phyloP scores from a whole-genome alignment of 257 asterid species.

The Penstemon eatonii region DNA sequence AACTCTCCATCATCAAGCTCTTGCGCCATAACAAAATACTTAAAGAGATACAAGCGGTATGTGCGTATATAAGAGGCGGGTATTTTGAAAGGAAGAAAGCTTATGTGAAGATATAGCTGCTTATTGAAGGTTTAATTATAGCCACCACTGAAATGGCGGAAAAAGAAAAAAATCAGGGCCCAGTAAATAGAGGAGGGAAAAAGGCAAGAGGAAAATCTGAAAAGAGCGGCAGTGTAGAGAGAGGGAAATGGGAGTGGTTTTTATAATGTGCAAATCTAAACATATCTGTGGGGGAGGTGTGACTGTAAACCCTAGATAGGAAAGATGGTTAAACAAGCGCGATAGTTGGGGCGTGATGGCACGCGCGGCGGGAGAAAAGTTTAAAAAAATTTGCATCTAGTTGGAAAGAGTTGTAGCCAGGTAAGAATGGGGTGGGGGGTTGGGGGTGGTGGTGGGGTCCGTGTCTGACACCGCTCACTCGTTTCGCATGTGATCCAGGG shows the following conservation, averaged over 20 bases:
- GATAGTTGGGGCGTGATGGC: background rate
- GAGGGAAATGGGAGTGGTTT: constrained; percentile 8
- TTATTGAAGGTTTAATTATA: constrained; percentile 42
- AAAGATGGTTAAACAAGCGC: too few relatives aligned
- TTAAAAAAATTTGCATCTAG: background rate
- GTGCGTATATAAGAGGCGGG: constrained; percentile 12
- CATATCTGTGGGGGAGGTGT: background rate
- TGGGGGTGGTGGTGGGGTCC: constrained; percentile 31
- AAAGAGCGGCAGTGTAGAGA: constrained; percentile 22
- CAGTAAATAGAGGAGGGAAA: constrained; percentile 21
- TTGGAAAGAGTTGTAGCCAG: constrained; percentile 55
- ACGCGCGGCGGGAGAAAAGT: constrained; percentile 33
- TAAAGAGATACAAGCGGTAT: background rate
- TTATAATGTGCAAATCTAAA: constrained; percentile 2
- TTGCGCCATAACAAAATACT: constrained; percentile 35
- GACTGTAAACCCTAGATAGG: constrained; percentile 30
- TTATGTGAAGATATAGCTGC: constrained; percentile 30
- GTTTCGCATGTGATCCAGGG: constrained; percentile 51
- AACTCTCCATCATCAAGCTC: constrained; percentile 52
- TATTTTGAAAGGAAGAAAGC: constrained; percentile 22
- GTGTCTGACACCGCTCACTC: constrained; percentile 50
- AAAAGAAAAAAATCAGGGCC: constrained; percentile 27
- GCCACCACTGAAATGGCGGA: constrained; percentile 26
- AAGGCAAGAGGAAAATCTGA: background rate
- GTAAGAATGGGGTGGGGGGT: constrained; percentile 39